These are phyloP conservation scores for Lactifluus piperatus DNA, from an alignment of 768 basidiomycete genomes.

Conservation along the genomic window DNA sequence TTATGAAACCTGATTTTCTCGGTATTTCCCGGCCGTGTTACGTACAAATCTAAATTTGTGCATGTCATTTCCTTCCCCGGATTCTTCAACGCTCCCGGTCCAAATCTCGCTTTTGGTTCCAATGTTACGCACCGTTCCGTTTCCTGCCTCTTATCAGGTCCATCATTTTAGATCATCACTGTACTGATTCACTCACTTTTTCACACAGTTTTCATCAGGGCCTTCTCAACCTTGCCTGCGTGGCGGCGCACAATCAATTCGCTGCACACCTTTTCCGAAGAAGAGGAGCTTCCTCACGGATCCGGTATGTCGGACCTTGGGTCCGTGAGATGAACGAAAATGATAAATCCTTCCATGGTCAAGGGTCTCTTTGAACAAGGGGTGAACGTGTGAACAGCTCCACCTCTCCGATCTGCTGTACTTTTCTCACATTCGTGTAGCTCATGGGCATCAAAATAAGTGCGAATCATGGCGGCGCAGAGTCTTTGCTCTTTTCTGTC, in stretches of 20 bases:
- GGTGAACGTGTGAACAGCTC: slow-evolving; percentile 49
- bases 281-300: slow-evolving; percentile 90
- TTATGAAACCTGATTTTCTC: too few species aligned
- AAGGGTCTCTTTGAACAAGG: slow-evolving; percentile 92
- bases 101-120: neutral
- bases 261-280: slow-evolving; percentile 81
- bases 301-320: slow-evolving; percentile 81
- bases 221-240: slow-evolving; percentile 20
- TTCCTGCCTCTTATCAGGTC: neutral
- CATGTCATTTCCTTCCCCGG: slow-evolving; percentile 12
- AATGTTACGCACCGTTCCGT: slow-evolving; percentile 24
- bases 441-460: slow-evolving; percentile 97
- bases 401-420: neutral
- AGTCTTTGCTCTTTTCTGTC: slow-evolving; percentile 87
- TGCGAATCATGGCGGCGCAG: slow-evolving; percentile 76
- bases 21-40: too few species aligned
- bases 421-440: slow-evolving; percentile 31
- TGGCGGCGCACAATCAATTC: slow-evolving; percentile 40
- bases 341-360: slow-evolving; percentile 84
- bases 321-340: slow-evolving; percentile 98
- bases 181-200: neutral
- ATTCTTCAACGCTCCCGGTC: neutral
- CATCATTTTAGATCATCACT: slow-evolving; percentile 11
- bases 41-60: neutral
- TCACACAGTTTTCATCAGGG: slow-evolving; percentile 8